These are phyloP conservation scores for Carpinus viminea DNA, from an alignment of 306 rosid genomes.

Conservation along the genomic window DNA sequence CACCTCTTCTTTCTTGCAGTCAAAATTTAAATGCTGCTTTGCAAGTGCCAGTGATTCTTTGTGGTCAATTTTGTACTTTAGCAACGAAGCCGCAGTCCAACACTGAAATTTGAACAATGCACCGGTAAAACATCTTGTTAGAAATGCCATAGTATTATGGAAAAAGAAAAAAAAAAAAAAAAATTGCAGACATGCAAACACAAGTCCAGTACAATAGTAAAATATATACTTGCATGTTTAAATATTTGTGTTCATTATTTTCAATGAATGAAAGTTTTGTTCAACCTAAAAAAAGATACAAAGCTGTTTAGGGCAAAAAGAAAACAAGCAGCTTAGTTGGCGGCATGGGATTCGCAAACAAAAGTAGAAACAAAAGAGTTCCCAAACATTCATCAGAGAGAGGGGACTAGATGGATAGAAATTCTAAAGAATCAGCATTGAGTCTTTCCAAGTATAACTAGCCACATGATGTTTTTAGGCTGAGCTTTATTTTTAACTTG, in stretches of 20 bases:
- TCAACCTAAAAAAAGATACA: neutral
- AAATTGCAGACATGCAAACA: neutral
- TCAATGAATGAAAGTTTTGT: neutral
- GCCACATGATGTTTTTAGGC: too few relatives aligned
- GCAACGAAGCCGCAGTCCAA: slow-evolving; percentile 73
- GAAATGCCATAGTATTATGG: slow-evolving; percentile 1
- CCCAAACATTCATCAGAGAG: neutral
- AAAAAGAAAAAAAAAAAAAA: neutral
- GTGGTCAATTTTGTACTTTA: slow-evolving; percentile 60
- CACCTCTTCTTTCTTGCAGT: slow-evolving; percentile 63
- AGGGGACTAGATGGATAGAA: neutral
- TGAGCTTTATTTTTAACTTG: too few relatives aligned
- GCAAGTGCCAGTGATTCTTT: slow-evolving; percentile 59
- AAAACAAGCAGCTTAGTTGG: neutral
- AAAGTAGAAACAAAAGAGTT: neutral
- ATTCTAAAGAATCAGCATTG: too few relatives aligned
- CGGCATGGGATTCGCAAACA: neutral
- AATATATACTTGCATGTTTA: neutral
- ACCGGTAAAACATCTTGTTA: slow-evolving; percentile 8
- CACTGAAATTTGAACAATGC: slow-evolving; percentile 50
- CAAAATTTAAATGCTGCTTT: slow-evolving; percentile 58
- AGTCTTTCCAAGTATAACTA: too few relatives aligned
- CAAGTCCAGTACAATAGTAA: neutral
- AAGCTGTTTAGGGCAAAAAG: neutral
- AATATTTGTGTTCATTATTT: neutral